Evolutionary conservation across 2,329 filamentous ascomycete species (phyloP), one percentile per base, ranked within the genome.

Genomic region (Lecanicillium sp.): DNA sequence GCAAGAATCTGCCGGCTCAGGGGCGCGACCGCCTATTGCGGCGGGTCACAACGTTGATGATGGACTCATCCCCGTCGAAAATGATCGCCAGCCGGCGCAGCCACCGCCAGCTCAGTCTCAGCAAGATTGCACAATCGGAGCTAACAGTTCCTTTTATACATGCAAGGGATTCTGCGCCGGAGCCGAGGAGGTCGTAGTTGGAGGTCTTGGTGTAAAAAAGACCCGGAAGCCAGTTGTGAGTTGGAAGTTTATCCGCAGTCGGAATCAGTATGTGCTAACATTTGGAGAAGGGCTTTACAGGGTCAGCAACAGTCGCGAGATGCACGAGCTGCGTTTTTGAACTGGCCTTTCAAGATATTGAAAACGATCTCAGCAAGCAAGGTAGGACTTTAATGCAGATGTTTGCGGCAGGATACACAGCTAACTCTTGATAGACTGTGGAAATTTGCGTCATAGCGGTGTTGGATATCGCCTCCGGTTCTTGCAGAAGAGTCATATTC

Each of bases 131-230:
- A 67, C 55, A 5, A 75, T 79, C 29, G 68, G 61, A 9, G 51
- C 57, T 2, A 52, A 61, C 9, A 77, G 74, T 53, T 78, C 76
- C 0, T 79, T 78, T 52, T 71, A 74, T 42, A 61, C 71, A 9
- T 63, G 74, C 30, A 78, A 75, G 47, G 76, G 75, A 1, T 78
- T 80, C 54, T 81, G 77, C 36, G 68, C 72, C 17, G 77, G 77
- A 1, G 77, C 77, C 6, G 71, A 70, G 39, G 73, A 76, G 14
- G 69, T 73, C 2, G 60, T 72, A 23, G 64, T 65, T 29, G 77
- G 77, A 1, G 70, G 69, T 2, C 59, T 69, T 3, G 76, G 75
- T 6, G 67, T 79, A 39, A 75, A 70, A 56, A 74, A 70, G 54
- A 67, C 71, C 3, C 73, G 72, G 55, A 73, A 75, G 51, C 68